A percentile compares a stretch with the other conserved stretches of the same genome.
phyloP scores from a whole-genome alignment of 2,329 filamentous ascomycete genomes.

The Clarireedia hainanense region DNA sequence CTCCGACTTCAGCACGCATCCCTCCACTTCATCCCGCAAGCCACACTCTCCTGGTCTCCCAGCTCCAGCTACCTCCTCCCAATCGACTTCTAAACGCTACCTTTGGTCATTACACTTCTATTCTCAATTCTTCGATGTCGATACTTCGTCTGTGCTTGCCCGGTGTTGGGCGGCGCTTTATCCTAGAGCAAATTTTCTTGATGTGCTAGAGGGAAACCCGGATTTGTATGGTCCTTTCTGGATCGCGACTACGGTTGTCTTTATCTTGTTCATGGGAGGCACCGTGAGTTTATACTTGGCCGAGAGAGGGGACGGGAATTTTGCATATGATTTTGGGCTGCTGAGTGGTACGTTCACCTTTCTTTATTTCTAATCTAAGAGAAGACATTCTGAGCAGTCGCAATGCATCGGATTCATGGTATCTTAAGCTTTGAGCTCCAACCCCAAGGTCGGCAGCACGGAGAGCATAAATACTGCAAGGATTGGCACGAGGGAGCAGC shows the following conservation, averaged over 20 bases:
- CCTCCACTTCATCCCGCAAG: conserved; percentile 36
- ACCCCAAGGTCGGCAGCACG: no score
- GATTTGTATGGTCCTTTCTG: conserved; percentile 96
- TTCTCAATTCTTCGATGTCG: conserved; percentile 96
- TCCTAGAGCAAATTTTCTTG: conserved; percentile 89
- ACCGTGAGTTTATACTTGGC: conserved; percentile 90
- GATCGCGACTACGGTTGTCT: conserved; percentile 95
- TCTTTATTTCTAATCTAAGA: neutral
- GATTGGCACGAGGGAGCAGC: no score
- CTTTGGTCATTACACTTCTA: conserved; percentile 94
- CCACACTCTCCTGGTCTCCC: conserved; percentile 41
- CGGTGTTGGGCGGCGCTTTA: conserved; percentile 86
- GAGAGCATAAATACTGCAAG: no score
- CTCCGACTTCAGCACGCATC: conserved; percentile 66
- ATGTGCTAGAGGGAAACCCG: conserved; percentile 92
- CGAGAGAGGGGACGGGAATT: conserved; percentile 57
- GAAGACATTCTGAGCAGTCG: neutral
- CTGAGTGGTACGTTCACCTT: conserved; percentile 56
- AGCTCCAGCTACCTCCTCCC: conserved; percentile 43
- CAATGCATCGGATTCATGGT: no score
- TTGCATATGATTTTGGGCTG: conserved; percentile 86
- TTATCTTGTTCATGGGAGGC: conserved; percentile 90
- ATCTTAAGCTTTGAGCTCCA: no score
- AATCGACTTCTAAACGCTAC: conserved; percentile 64
- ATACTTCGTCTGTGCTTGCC: conserved; percentile 79